phyloP scores from a whole-genome alignment of 23 red algal species.

The Chondrus crispus region DNA sequence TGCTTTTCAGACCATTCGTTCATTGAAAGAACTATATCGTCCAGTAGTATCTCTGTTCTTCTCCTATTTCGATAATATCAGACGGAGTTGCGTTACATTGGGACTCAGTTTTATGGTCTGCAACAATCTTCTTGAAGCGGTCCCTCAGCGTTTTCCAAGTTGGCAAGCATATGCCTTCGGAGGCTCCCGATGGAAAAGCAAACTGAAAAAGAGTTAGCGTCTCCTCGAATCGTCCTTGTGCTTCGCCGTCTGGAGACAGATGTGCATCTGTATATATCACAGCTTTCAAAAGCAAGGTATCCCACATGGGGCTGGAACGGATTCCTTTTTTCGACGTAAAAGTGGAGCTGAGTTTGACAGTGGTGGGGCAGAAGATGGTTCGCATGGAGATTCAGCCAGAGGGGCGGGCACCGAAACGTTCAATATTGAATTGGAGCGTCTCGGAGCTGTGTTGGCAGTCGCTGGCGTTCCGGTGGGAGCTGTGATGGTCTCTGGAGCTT shows the following conservation, averaged over 20 bases:
- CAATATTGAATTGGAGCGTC: not conserved
- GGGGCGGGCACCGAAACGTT: not conserved
- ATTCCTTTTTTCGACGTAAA: not conserved
- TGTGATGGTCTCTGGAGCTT: too few species aligned
- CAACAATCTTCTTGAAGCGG: not conserved
- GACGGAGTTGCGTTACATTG: not conserved
- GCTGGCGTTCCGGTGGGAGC: not conserved
- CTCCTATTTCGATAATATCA: not conserved
- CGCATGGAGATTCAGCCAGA: not conserved
- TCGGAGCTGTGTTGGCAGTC: not conserved
- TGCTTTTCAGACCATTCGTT: not conserved
- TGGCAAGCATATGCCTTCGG: not conserved
- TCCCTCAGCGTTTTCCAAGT: constrained; percentile 13
- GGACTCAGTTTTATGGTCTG: not conserved
- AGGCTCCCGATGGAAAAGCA: not conserved
- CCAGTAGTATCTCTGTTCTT: not conserved
- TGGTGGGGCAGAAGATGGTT: not conserved
- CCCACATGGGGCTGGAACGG: not conserved
- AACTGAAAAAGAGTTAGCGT: not conserved
- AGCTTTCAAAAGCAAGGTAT: not conserved
- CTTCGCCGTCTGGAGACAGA: not conserved
- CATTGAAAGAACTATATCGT: constrained; percentile 10
- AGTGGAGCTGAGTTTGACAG: not conserved
- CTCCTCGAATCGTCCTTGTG: constrained; percentile 9
- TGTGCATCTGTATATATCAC: not conserved